These are phyloP conservation scores for Lodderomyces parapsilosis DNA, from an alignment of 1,139 yeast species.

Conservation along the genomic window DNA sequence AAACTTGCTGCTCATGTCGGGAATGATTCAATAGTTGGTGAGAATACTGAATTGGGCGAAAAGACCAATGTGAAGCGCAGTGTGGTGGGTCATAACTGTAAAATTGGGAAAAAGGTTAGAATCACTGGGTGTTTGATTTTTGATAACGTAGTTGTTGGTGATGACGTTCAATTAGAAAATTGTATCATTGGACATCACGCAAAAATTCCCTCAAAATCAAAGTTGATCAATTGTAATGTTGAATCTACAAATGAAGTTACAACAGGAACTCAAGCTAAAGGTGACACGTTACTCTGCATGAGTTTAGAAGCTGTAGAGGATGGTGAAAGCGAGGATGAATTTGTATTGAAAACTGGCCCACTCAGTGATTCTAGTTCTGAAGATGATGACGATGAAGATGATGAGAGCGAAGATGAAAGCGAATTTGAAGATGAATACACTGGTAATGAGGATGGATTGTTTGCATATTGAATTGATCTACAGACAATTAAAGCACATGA, in stretches of 20 bases:
- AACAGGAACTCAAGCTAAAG: conserved; percentile 65
- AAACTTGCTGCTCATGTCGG: conserved; percentile 81
- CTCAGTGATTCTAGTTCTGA: conserved; percentile 25
- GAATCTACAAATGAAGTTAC: conserved; percentile 75
- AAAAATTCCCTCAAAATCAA: conserved; percentile 55
- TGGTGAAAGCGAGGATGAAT: conserved; percentile 37
- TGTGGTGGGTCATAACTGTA: conserved; percentile 75
- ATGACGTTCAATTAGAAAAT: conserved; percentile 84
- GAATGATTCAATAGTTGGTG: conserved; percentile 77
- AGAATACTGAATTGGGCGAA: conserved; percentile 60
- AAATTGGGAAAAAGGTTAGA: conserved; percentile 81
- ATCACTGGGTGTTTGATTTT: conserved; percentile 82
- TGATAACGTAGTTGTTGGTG: conserved; percentile 70
- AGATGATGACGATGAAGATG: conserved; percentile 32
- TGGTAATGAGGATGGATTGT: conserved; percentile 49
- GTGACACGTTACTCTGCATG: conserved; percentile 74
- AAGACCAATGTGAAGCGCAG: conserved; percentile 80
- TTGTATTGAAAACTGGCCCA: conserved; percentile 23
- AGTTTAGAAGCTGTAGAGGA: conserved; percentile 52
- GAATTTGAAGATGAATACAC: conserved; percentile 44
- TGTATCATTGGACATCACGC: conserved; percentile 79
- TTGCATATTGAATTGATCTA: conserved; percentile 28
- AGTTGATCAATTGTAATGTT: conserved; percentile 75
- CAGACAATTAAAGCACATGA: neutral
- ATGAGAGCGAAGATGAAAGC: conserved; percentile 31